A percentile compares a stretch with the other conserved stretches of the same genome.
Evolutionary conservation across 2,329 filamentous ascomycete genomes (phyloP).

Genomic region (Colletotrichum godetiae): DNA sequence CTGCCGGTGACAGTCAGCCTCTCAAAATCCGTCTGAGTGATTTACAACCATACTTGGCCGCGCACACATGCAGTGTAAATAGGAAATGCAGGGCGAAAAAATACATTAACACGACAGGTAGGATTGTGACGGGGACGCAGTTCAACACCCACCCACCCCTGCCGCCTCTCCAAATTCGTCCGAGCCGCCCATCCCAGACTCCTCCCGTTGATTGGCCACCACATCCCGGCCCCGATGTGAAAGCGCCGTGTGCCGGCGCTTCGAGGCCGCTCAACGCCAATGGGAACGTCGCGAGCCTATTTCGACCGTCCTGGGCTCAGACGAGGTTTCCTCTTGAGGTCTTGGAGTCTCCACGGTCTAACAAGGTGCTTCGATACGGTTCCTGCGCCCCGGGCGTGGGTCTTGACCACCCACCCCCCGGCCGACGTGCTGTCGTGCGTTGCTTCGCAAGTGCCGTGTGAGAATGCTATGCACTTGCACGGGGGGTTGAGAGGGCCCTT

Average conservation of each 20-base stretch:
- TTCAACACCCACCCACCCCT: not conserved
- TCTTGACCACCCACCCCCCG: not conserved
- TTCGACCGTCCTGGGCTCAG: constrained; percentile 23
- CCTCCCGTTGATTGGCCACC: constrained; percentile 30
- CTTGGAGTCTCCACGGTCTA: not conserved
- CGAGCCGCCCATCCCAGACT: constrained; percentile 29
- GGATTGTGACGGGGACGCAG: constrained; percentile 5
- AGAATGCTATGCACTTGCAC: constrained; percentile 12
- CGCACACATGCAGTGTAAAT: not conserved
- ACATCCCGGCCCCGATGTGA: constrained; percentile 31
- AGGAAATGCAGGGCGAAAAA: constrained; percentile 5
- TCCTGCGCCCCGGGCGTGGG: constrained; percentile 9
- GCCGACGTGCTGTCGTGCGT: not conserved
- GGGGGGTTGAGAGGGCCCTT: not conserved
- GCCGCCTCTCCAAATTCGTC: not conserved
- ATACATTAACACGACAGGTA: not conserved
- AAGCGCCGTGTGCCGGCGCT: constrained; percentile 37
- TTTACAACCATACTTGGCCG: not conserved
- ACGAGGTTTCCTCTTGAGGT: not conserved
- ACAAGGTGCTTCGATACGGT: constrained; percentile 13
- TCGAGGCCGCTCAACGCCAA: constrained; percentile 36
- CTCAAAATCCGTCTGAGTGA: not conserved
- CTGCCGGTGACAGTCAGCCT: not conserved
- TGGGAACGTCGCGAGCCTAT: constrained; percentile 27
- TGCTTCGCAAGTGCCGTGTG: constrained; percentile 19